phyloP scores from a whole-genome alignment of 805 yeast genomes.

The Helenozyma rhizophorensis region DNA sequence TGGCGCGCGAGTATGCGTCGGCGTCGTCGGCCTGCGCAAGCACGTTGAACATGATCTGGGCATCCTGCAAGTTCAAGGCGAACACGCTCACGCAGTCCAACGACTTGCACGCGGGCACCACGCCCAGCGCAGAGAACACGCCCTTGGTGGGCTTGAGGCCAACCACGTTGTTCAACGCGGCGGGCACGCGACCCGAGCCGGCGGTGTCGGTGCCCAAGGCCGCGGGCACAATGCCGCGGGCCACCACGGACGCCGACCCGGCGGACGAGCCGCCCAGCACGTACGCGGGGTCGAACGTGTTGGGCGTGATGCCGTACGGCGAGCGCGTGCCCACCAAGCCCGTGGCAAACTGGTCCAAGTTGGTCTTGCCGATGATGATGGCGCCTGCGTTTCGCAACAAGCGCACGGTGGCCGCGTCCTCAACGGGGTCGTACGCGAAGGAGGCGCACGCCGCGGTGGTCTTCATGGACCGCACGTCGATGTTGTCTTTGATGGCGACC shows the following conservation, averaged over 20 bases:
- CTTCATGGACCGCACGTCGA: slow-evolving; percentile 73
- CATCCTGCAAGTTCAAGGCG: slow-evolving; percentile 72
- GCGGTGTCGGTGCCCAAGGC: slow-evolving; percentile 97
- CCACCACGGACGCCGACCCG: slow-evolving; percentile 91
- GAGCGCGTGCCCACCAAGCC: slow-evolving; percentile 94
- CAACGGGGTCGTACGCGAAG: slow-evolving; percentile 60
- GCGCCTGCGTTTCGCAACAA: slow-evolving; percentile 88
- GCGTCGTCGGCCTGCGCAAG: slow-evolving; percentile 67
- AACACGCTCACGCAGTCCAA: slow-evolving; percentile 90
- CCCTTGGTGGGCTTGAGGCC: slow-evolving; percentile 95
- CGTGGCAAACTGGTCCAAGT: slow-evolving; percentile 95
- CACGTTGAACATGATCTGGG: slow-evolving; percentile 68
- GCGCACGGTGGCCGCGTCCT: slow-evolving; percentile 72
- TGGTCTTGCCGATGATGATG: slow-evolving; percentile 88
- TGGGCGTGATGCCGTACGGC: slow-evolving; percentile 88
- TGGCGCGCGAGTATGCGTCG: slow-evolving; percentile 76
- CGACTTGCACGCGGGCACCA: slow-evolving; percentile 96
- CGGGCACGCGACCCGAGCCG: slow-evolving; percentile 97
- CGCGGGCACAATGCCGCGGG: slow-evolving; percentile 83
- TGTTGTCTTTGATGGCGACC: slow-evolving; percentile 90
- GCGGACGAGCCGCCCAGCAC: slow-evolving; percentile 96
- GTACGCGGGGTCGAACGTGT: slow-evolving; percentile 68
- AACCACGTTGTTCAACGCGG: slow-evolving; percentile 83
- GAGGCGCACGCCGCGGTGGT: slow-evolving; percentile 98
- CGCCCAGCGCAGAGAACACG: slow-evolving; percentile 79